Percentiles rank a stretch among this genome's conserved stretches.
phyloP scores from a whole-genome alignment of 805 yeast species.

The Metschnikowia similis region DNA sequence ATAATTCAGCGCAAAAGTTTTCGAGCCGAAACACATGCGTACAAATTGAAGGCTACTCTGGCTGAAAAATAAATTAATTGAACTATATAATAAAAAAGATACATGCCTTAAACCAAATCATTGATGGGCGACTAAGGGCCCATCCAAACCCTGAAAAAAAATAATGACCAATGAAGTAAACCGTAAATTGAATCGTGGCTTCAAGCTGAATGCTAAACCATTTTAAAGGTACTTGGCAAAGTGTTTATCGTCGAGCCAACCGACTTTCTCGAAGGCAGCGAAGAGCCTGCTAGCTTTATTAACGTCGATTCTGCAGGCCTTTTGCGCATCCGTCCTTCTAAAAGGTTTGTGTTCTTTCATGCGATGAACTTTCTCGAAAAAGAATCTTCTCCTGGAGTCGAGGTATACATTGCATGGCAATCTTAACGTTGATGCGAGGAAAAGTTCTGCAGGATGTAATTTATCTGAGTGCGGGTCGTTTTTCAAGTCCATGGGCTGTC shows the following conservation, averaged over 20 bases:
- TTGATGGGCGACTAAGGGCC: neutral
- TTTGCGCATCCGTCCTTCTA: conserved; percentile 96
- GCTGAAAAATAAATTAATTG: neutral
- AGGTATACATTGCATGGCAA: conserved; percentile 82
- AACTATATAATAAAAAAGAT: neutral
- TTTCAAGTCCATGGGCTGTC: conserved; percentile 90
- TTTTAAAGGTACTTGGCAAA: conserved; percentile 33
- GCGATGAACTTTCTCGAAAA: conserved; percentile 83
- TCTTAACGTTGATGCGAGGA: conserved; percentile 82
- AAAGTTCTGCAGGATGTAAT: conserved; percentile 88
- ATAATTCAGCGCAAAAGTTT: neutral
- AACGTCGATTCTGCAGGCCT: conserved; percentile 95
- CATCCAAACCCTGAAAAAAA: conserved; percentile 2
- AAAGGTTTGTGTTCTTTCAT: conserved; percentile 68
- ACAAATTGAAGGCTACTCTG: neutral
- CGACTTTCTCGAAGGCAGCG: conserved; percentile 87
- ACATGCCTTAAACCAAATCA: neutral
- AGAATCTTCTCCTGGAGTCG: conserved; percentile 65
- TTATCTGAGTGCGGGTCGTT: conserved; percentile 67
- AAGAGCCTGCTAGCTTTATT: conserved; percentile 90
- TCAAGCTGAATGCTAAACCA: neutral
- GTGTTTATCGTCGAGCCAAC: conserved; percentile 81
- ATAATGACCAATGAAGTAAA: conserved; percentile 7
- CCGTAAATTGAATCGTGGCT: neutral
- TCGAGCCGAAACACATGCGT: neutral